Conservation (phyloP, 371 early-diverging fungal genomes). For the Lichtheimia ornata region DNA sequence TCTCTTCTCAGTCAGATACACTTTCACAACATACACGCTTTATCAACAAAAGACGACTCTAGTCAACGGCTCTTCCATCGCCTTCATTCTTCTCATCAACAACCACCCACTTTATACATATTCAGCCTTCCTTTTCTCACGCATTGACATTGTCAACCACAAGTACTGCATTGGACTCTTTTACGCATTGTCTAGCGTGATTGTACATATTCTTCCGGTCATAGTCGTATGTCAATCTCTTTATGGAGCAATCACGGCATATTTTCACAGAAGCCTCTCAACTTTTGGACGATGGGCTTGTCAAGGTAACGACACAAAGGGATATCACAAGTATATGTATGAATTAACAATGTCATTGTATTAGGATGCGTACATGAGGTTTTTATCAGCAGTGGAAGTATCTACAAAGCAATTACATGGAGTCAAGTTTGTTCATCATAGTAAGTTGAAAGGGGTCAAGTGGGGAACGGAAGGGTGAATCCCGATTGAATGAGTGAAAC, state of each 20-base stretch:
- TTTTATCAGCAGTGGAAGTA: conserved; percentile 35
- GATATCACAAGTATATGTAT: too few species aligned
- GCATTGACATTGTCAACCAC: too few species aligned
- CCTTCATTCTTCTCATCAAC: background rate
- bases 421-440: conserved; percentile 47
- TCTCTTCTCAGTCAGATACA: background rate
- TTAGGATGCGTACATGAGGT: conserved; percentile 47
- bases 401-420: conserved; percentile 36
- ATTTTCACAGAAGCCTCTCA: conserved; percentile 35
- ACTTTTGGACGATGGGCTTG: conserved; percentile 34
- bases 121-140: too few species aligned
- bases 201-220: too few species aligned
- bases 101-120: conserved; percentile 8
- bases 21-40: background rate
- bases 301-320: conserved; percentile 23
- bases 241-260: conserved; percentile 23
- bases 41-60: too few species aligned
- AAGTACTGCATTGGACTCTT: too few species aligned
- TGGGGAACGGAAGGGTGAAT: background rate
- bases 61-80: background rate
- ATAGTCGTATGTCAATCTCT: background rate
- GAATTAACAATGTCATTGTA: background rate
- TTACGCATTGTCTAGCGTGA: too few species aligned
- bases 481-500: background rate
- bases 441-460: conserved; percentile 22